Conservation (phyloP, 2,329 filamentous ascomycete genomes). For the Aureobasidium sp. region DNA sequence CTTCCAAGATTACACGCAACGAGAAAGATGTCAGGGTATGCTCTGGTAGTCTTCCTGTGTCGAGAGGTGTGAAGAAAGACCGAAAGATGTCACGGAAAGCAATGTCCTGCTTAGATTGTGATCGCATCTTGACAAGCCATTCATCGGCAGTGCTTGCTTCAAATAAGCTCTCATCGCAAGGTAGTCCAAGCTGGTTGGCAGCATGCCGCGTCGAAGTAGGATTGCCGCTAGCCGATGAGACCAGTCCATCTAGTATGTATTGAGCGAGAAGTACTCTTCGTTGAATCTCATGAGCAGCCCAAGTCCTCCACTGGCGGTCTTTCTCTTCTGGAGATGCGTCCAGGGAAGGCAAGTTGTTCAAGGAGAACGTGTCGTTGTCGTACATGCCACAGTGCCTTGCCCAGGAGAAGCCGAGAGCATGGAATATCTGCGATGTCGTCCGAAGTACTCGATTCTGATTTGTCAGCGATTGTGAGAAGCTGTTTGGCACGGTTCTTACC, state of each 20-base stretch:
- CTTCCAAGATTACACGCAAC: conserved; percentile 35
- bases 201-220: background rate
- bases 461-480: background rate
- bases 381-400: background rate
- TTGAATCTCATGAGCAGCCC: background rate
- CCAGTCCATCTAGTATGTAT: background rate
- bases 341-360: conserved; percentile 9
- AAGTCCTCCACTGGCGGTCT: background rate
- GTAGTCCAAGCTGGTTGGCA: background rate
- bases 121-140: conserved; percentile 30
- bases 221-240: background rate
- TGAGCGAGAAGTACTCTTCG: background rate
- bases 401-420: background rate
- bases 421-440: background rate
- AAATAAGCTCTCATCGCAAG: conserved; percentile 32
- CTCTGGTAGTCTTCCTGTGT: conserved; percentile 16
- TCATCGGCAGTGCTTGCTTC: conserved; percentile 32
- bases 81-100: conserved; percentile 34
- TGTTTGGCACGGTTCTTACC: background rate
- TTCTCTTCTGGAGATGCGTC: background rate
- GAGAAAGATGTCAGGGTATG: conserved; percentile 32
- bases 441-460: background rate
- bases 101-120: conserved; percentile 21
- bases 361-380: background rate
- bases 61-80: conserved; percentile 25